Base-by-base conservation (phyloP, 2,329 filamentous ascomycete genomes). In the Arthrobotrys musiformis region DNA sequence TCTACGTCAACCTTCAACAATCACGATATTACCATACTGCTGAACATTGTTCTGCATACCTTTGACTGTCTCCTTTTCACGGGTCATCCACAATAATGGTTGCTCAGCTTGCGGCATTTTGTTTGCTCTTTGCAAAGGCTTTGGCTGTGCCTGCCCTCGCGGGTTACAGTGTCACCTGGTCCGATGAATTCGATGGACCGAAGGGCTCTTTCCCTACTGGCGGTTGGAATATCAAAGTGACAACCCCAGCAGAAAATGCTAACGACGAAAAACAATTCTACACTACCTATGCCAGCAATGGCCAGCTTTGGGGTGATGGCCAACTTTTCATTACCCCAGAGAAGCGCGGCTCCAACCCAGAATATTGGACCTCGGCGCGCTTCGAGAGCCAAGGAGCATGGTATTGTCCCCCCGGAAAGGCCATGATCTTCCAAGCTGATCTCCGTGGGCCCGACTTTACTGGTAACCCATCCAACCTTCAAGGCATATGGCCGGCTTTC, bases 221-320 rank as follows among this genome's bases (percentile, higher is more conserved):
- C 19, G 66, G 66, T 28, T 70, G 66, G 66, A 70, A 24, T 30
- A 8, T 40, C 4, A 28, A 17, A 3, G 42, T 70, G 3, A 50
- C 3, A 40, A 30, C 54, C 19, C 52, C 52, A 8, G 19, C 37
- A 19, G 11, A 70, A 70, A 81, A 84, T 74, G 83, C 85, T 80
- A 88, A 88, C 83, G 83, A 84, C 79, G 86, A 88, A 81, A 81
- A 84, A 56, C 84, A 88, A 81, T 82, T 82, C 2, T 88, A 88
- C 83, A 84, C 84, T 40, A 80, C 82, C 2, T 85, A 84, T 56
- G 83, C 82, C 67, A 79, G 81, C 72, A 87, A 88, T 82, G 82
- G 87, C 17, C 87, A 88, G 80, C 82, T 80, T 68, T 82, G 86
- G 78, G 72, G 79, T 8, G 78, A 81, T 15, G 81, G 82, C 13